These are phyloP conservation scores for Trebouxia sp. DNA, from an alignment of 139 green algal genomes.

Conservation along the genomic window DNA sequence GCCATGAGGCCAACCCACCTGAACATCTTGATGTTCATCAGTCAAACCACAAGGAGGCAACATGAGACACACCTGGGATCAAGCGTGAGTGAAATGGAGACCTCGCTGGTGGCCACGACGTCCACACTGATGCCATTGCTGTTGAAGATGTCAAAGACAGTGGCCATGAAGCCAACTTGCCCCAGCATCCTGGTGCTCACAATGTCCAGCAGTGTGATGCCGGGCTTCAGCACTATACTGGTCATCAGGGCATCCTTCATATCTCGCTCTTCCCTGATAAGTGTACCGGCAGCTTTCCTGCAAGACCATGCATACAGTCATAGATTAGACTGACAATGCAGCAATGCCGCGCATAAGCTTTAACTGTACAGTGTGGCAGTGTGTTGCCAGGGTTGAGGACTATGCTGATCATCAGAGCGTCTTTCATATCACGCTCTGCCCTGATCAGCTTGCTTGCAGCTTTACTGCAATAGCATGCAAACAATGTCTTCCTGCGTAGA, in stretches of 20 bases:
- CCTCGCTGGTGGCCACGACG: constrained; percentile 95
- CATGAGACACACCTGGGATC: constrained; percentile 67
- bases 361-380: no score
- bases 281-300: constrained; percentile 76
- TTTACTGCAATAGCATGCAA: no score
- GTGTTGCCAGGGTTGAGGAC: no score
- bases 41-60: no score
- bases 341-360: no score
- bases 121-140: constrained; percentile 89
- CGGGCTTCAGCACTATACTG: constrained; percentile 92
- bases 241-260: constrained; percentile 86
- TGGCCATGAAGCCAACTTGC: constrained; percentile 84
- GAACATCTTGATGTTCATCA: no score
- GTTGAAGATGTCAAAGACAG: constrained; percentile 86
- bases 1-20: constrained; percentile 86
- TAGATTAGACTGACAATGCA: no score
- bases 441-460: no score
- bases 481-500: no score
- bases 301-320: no score
- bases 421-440: no score
- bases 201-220: constrained; percentile 89
- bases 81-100: constrained; percentile 93
- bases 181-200: constrained; percentile 84
- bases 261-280: constrained; percentile 81
- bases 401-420: no score